Evolutionary conservation across 2,329 filamentous ascomycete species (phyloP).

Genomic region (Sphaerulina musiva): DNA sequence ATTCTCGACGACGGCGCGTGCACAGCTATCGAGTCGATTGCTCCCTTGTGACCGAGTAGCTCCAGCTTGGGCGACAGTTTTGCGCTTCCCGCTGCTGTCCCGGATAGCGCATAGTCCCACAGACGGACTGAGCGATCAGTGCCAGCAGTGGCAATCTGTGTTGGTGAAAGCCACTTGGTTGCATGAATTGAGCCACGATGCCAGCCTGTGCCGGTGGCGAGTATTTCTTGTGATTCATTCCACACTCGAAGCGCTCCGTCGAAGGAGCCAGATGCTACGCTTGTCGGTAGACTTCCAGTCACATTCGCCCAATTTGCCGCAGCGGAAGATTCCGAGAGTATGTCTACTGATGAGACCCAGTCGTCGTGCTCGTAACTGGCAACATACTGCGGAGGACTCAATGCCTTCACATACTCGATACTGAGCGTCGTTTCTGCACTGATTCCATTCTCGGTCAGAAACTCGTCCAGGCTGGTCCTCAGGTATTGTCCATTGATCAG

Average conservation of each 20-base stretch:
- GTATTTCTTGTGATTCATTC: conserved; percentile 78
- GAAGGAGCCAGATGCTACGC: conserved; percentile 87
- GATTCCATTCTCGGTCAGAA: conserved; percentile 76
- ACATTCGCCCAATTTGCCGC: conserved; percentile 41
- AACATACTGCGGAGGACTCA: conserved; percentile 82
- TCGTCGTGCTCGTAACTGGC: conserved; percentile 95
- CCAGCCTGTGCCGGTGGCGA: conserved; percentile 63
- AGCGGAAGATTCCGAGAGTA: conserved; percentile 60
- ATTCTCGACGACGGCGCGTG: conserved; percentile 68
- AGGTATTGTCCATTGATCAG: conserved; percentile 90
- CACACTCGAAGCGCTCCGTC: conserved; percentile 84
- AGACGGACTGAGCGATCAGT: conserved; percentile 79
- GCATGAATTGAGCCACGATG: conserved; percentile 72
- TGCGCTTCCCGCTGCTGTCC: conserved; percentile 32
- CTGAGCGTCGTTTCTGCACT: conserved; percentile 81
- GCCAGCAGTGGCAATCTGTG: conserved; percentile 73
- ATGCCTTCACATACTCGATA: conserved; percentile 86
- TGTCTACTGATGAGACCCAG: conserved; percentile 85
- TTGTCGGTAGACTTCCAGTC: conserved; percentile 51
- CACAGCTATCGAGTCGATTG: conserved; percentile 67
- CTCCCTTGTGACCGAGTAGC: conserved; percentile 72
- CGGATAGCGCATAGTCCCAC: conserved; percentile 70
- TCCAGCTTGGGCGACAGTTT: conserved; percentile 68
- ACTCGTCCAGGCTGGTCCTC: conserved; percentile 81
- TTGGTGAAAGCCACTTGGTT: conserved; percentile 74